Evolutionary conservation across 179 eudicot genomes (phyloP), one percentile per base, ranked within the genome.

Genomic region (Nepenthes alata): DNA sequence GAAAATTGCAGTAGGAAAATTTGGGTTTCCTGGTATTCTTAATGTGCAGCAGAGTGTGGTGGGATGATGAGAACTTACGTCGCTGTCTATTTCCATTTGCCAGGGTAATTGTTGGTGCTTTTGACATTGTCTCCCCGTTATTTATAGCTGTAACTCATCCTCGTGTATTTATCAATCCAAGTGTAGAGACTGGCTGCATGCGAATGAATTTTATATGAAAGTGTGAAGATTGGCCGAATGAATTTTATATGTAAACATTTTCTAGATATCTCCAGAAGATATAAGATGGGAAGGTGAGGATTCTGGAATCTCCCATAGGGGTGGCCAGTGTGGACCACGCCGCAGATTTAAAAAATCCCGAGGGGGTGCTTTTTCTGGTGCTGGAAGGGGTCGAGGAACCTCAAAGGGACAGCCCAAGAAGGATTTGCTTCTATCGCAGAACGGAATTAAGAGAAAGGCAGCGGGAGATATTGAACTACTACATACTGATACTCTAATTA

Each of bases 401-500:
- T n/a, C 75, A 37, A 84, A 80, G 68, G 73, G 74, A 35, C 81
- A 72, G 60, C 52, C 71, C 37, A 82, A 72, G 65, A 75, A 75
- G 14, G 86, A 79, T 58, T 15, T 64, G 36, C 59, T 37, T 25
- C 61, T 76, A 37, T 68, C 81, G 50, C 79, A 73, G 64, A 87
- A 85, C 57, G 85, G 86, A 50, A 67, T 70, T 56, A 71, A 66
- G 44, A 78, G 69, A 70, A 80, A 77, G 59, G 74, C 65, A 13
- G 62, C 71, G 10, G 83, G 75, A 74, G 84, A 87, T 53, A 78
- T 87, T 61, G 90, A 84, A 66, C 74, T 87, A 53, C 79, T 82
- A 63, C 84, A 87, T 67, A 87, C 95, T 3, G 90, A 80, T 59
- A 84, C 83, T 49, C 74, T 87, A 50, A 78, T 87, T 52, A 80